phyloP scores from a whole-genome alignment of 2,329 filamentous ascomycete species.

The Coniochaeta hoffmannii region DNA sequence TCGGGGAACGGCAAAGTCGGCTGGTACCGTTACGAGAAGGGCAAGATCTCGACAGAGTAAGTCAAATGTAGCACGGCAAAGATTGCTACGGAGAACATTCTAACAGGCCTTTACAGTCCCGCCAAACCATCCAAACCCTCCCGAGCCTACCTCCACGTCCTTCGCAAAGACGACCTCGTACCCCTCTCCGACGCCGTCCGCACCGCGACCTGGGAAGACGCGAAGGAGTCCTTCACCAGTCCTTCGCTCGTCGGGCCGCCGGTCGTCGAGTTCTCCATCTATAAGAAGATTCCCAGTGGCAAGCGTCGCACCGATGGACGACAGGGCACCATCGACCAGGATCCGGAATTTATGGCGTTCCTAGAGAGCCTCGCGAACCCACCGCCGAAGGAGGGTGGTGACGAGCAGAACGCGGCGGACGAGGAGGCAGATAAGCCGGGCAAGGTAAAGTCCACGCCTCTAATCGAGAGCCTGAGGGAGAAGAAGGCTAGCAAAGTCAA shows the following conservation, averaged over 20 bases:
- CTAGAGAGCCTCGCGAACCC: conserved; percentile 78
- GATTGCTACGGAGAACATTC: background rate
- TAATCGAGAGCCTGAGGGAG: conserved; percentile 85
- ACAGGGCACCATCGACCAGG: conserved; percentile 93
- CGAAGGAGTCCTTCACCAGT: conserved; percentile 66
- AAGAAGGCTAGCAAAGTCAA: conserved; percentile 75
- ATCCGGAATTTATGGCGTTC: conserved; percentile 91
- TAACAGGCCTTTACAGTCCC: conserved; percentile 32
- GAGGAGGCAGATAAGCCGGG: conserved; percentile 32
- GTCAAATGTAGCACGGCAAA: too few relatives aligned
- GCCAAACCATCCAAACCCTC: conserved; percentile 78
- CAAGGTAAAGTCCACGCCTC: conserved; percentile 73
- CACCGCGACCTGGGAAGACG: conserved; percentile 67
- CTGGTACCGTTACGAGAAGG: conserved; percentile 61
- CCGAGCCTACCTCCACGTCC: conserved; percentile 75
- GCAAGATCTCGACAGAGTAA: conserved; percentile 79
- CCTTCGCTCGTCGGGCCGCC: conserved; percentile 71
- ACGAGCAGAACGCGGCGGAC: conserved; percentile 35
- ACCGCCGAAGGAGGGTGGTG: conserved; percentile 40
- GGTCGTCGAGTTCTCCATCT: conserved; percentile 72
- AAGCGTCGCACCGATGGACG: conserved; percentile 73
- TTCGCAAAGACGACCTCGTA: conserved; percentile 60
- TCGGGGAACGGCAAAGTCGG: conserved; percentile 74
- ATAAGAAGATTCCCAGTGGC: conserved; percentile 70
- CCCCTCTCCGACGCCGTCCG: conserved; percentile 65